These are phyloP conservation scores for Leishmania braziliensis DNA, from an alignment of 208 protist genomes.

Conservation along the genomic window DNA sequence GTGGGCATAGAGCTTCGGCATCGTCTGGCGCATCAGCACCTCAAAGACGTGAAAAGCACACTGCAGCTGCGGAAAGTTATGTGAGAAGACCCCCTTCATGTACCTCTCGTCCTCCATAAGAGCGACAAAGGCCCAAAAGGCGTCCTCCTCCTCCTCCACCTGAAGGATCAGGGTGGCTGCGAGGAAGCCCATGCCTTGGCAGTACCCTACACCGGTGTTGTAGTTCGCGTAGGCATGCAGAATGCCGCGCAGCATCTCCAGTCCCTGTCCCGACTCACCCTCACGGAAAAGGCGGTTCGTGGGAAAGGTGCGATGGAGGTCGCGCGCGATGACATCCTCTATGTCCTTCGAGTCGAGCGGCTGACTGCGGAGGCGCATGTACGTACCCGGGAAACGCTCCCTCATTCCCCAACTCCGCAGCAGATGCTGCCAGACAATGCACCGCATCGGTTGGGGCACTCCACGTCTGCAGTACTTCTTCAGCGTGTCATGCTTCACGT, in stretches of 20 bases:
- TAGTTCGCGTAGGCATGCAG: slow-evolving; percentile 81
- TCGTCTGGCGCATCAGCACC: slow-evolving; percentile 52
- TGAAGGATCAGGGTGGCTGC: slow-evolving; percentile 81
- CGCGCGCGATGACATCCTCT: slow-evolving; percentile 74
- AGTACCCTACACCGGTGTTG: slow-evolving; percentile 82
- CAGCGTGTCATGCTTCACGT: slow-evolving; percentile 15
- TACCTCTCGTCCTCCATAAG: slow-evolving; percentile 82
- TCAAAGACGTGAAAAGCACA: slow-evolving; percentile 71
- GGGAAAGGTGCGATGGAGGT: slow-evolving; percentile 88
- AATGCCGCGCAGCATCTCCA: slow-evolving; percentile 69
- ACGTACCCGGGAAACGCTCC: slow-evolving; percentile 25
- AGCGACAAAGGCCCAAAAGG: slow-evolving; percentile 85
- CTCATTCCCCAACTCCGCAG: slow-evolving; percentile 41
- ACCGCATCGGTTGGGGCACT: slow-evolving; percentile 61
- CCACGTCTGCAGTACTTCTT: slow-evolving; percentile 79
- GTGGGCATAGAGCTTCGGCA: slow-evolving; percentile 42
- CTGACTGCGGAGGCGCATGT: slow-evolving; percentile 36
- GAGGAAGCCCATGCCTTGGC: slow-evolving; percentile 93
- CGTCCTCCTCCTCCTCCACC: slow-evolving; percentile 78
- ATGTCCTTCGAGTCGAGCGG: slow-evolving; percentile 33
- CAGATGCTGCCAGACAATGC: slow-evolving; percentile 69
- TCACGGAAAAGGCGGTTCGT: slow-evolving; percentile 74
- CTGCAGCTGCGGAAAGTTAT: slow-evolving; percentile 80
- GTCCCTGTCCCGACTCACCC: slow-evolving; percentile 35
- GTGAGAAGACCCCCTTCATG: slow-evolving; percentile 63